phyloP scores from a whole-genome alignment of 306 rosid genomes.

The Luffa acutangula region DNA sequence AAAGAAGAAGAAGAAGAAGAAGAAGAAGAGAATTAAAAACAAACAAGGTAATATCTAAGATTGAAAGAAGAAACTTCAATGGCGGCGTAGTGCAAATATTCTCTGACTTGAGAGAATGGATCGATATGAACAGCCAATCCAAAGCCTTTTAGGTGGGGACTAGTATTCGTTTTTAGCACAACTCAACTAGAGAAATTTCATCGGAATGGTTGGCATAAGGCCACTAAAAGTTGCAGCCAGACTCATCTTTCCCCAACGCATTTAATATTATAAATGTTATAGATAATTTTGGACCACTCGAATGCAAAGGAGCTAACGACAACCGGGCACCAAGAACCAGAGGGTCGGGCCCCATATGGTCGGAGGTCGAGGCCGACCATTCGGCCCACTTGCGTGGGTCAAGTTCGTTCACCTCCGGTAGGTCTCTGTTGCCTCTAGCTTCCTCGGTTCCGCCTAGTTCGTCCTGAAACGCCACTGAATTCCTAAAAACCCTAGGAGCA shows the following conservation, averaged over 20 bases:
- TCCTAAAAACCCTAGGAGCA: too few species aligned
- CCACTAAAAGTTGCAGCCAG: neutral
- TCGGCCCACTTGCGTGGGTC: too few species aligned
- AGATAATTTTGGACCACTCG: too few species aligned
- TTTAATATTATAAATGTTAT: too few species aligned
- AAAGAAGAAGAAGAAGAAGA: neutral
- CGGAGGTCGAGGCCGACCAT: too few species aligned
- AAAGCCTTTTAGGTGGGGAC: neutral
- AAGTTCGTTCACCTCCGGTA: too few species aligned
- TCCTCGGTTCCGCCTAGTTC: too few species aligned
- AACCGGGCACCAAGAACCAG: too few species aligned
- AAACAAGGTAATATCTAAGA: neutral
- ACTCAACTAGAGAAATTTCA: neutral
- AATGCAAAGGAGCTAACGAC: too few species aligned
- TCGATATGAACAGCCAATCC: neutral
- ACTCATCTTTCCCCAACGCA: neutral
- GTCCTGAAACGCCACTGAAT: too few species aligned
- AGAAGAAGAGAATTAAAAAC: neutral
- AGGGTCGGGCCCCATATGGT: too few species aligned
- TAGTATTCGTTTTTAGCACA: neutral
- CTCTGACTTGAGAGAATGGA: neutral
- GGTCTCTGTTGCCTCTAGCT: too few species aligned
- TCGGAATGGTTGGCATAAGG: neutral
- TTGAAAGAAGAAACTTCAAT: neutral
- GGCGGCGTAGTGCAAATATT: conserved; percentile 6